Base-by-base conservation (phyloP, 371 early-diverging fungal genomes). In the Neoconidiobolus thromboides region DNA sequence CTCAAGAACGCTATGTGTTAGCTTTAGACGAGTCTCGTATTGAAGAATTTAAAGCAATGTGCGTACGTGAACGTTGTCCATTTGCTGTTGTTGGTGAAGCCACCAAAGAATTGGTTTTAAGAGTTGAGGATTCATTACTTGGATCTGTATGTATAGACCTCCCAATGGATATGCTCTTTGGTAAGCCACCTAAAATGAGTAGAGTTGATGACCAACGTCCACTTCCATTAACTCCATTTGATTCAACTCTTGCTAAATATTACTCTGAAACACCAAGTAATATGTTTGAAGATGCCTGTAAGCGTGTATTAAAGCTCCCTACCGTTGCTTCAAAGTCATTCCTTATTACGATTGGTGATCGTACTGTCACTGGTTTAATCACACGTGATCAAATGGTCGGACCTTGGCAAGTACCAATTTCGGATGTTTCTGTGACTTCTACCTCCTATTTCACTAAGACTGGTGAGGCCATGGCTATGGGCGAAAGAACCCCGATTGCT, bases 391-490 rank as follows among this genome's bases (percentile, higher is more conserved):
- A 94, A 66, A 83, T 93, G 81, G 96, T 95, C 37, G 96, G 97
- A 2, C 91, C 93, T 0, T 94, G 93, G 93, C 95, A 96, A 71
- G 80, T 90, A 12, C 96, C 97, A 48, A 93, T 96, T 36, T 88
- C 96, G 39, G 94, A 96, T 69, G 94, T 92, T 5, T 85, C 91
- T 1, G 91, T 96, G 3, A 87, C 86, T 3, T 77, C 80, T 3
- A 81, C 92, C 1, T 78, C 83, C 26, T 77, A 83, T 63, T 82
- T 81, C 60, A 75, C 82, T 38, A 62, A 67, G 10, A 80, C 81
- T 0, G 97, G 95, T 66, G 91, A 94, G 70, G 93, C 93, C 14
- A 94, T 95, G 93, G 89, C 96, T 2, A 85, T 93, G 86, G 97
- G 97, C 58, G 97, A 96, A 69, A 85, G 93, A 57, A 85, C 93